A percentile compares a stretch with the other conserved stretches of the same genome.
These are phyloP conservation scores for Massariosphaeria phaeospora DNA, from an alignment of 495 filamentous ascomycete genomes.

Conservation along the genomic window DNA sequence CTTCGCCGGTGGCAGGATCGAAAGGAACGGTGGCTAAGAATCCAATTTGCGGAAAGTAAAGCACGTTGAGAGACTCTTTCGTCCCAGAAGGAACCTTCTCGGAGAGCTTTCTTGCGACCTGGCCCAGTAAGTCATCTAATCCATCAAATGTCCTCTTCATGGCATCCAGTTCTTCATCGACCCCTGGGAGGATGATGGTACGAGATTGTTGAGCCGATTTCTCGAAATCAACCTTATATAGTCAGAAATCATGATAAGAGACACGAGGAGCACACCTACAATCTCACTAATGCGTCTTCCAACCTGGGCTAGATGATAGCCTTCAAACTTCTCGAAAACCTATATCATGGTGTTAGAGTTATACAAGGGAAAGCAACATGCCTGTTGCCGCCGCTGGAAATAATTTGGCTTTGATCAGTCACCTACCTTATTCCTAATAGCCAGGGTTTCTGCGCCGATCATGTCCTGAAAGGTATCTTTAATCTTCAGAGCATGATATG, in stretches of 20 bases:
- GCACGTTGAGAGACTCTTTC: conserved; percentile 63
- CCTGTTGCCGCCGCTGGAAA: neutral
- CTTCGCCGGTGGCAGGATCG: conserved; percentile 55
- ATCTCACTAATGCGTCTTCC: conserved; percentile 67
- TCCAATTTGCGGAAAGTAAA: conserved; percentile 87
- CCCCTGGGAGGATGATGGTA: conserved; percentile 65
- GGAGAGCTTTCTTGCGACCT: conserved; percentile 37
- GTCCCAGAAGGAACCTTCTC: conserved; percentile 57
- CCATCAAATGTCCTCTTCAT: conserved; percentile 75
- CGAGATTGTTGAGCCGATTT: conserved; percentile 67
- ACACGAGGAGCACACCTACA: conserved; percentile 34
- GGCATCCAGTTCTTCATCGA: conserved; percentile 71
- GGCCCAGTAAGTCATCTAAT: conserved; percentile 63
- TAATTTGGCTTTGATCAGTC: neutral
- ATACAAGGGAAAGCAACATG: too few relatives aligned
- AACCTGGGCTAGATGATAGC: conserved; percentile 52
- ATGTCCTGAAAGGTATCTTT: conserved; percentile 61
- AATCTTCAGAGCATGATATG: conserved; percentile 63
- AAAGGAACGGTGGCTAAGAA: conserved; percentile 76
- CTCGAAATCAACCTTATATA: conserved; percentile 67
- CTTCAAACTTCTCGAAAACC: conserved; percentile 45
- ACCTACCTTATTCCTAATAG: conserved; percentile 56
- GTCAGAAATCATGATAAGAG: neutral
- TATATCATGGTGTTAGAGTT: conserved; percentile 14
- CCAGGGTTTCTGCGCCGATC: conserved; percentile 49